Conservation (phyloP, 2,329 filamentous ascomycete species). For the Talaromyces pinophilus region DNA sequence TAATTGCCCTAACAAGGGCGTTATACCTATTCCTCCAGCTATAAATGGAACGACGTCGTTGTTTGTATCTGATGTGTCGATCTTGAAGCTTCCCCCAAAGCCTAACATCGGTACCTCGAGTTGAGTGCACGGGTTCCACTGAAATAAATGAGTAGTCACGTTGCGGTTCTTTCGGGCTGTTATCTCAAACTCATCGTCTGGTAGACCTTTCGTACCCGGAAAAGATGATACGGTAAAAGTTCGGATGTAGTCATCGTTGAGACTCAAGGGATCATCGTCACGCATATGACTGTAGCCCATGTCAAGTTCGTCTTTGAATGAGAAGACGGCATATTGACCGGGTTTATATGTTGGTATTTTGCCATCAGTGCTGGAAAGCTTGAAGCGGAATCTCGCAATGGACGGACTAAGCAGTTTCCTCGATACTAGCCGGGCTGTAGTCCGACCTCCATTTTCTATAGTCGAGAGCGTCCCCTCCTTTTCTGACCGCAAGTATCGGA, state of each 20-base stretch:
- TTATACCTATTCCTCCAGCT: constrained; percentile 80
- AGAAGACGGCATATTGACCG: constrained; percentile 76
- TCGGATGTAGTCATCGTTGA: constrained; percentile 82
- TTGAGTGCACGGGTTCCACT: constrained; percentile 52
- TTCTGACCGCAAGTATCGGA: constrained; percentile 66
- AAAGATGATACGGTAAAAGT: constrained; percentile 78
- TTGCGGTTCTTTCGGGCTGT: constrained; percentile 69
- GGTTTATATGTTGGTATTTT: constrained; percentile 55
- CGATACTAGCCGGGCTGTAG: constrained; percentile 58
- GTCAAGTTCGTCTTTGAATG: constrained; percentile 69
- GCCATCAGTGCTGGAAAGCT: constrained; percentile 39
- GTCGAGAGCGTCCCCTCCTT: constrained; percentile 32
- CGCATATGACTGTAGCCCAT: constrained; percentile 80
- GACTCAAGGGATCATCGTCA: constrained; percentile 72
- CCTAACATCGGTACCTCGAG: constrained; percentile 70
- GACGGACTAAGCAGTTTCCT: constrained; percentile 65
- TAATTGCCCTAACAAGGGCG: constrained; percentile 74
- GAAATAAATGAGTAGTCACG: constrained; percentile 67
- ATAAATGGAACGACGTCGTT: constrained; percentile 60
- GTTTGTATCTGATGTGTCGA: constrained; percentile 33
- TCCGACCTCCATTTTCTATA: constrained; percentile 26
- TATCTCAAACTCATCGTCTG: constrained; percentile 64
- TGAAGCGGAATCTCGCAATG: constrained; percentile 66
- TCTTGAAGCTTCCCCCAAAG: constrained; percentile 67
- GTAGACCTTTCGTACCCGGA: constrained; percentile 41